Conservation (phyloP, 192 early-diverging fungal genomes). For the Diversispora eburnea region DNA sequence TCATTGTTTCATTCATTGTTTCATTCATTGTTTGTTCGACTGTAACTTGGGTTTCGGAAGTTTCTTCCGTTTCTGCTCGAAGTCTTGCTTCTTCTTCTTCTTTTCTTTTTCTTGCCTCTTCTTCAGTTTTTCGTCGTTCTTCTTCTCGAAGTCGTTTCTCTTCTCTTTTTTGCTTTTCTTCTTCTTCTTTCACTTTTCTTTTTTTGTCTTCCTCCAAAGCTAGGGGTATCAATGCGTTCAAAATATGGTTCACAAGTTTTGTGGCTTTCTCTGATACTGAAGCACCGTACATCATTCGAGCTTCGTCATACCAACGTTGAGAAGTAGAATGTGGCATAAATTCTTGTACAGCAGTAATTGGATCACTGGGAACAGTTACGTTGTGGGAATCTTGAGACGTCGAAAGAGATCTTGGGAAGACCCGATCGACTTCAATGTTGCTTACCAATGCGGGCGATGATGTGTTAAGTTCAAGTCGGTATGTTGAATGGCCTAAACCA, state of each 20-base stretch:
- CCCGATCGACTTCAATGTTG: conserved; percentile 37
- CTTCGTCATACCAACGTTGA: conserved; percentile 88
- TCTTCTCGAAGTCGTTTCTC: conserved; percentile 47
- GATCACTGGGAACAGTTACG: conserved; percentile 33
- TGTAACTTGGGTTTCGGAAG: conserved; percentile 10
- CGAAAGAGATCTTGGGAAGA: conserved; percentile 12
- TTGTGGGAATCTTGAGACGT: conserved; percentile 29
- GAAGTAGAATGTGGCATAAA: conserved; percentile 65
- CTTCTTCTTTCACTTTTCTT: conserved; percentile 52
- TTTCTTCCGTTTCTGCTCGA: conserved; percentile 33
- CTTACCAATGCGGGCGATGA: conserved; percentile 34
- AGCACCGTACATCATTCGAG: conserved; percentile 71
- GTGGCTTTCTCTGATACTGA: conserved; percentile 56
- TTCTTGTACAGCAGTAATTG: conserved; percentile 59
- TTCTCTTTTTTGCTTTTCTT: conserved; percentile 40
- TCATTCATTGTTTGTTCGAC: background rate
- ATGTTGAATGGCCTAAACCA: conserved; percentile 30
- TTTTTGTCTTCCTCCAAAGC: conserved; percentile 68
- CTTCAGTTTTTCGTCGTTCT: conserved; percentile 41
- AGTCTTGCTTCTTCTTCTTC: conserved; percentile 40
- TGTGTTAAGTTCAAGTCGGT: conserved; percentile 39
- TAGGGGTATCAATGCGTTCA: conserved; percentile 71
- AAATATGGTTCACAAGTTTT: conserved; percentile 55
- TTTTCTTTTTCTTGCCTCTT: conserved; percentile 33
- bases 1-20: background rate